phyloP scores from a whole-genome alignment of 208 protist species.

The Acanthamoeba healyi region DNA sequence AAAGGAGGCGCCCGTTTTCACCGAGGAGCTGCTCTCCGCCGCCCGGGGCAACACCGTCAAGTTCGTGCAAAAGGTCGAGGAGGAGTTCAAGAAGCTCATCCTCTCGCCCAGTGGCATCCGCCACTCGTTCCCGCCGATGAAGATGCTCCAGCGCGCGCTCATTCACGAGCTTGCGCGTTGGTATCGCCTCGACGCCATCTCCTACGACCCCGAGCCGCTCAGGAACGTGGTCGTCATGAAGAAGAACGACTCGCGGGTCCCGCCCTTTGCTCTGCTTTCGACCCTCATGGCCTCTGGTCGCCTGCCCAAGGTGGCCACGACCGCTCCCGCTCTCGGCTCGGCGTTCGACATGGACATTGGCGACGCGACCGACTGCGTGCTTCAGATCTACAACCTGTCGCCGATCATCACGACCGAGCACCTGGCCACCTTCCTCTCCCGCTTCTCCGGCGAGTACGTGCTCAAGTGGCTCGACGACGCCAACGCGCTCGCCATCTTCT shows the following conservation, averaged over 20 bases:
- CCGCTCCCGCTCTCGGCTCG: background rate
- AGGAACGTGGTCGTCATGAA: constrained; percentile 40
- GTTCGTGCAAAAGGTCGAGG: constrained; percentile 59
- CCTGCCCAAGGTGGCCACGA: constrained; percentile 1
- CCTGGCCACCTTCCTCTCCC: constrained; percentile 55
- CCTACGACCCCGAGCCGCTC: constrained; percentile 52
- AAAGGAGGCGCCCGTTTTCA: constrained; percentile 36
- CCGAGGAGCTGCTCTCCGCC: constrained; percentile 19
- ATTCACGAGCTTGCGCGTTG: constrained; percentile 61
- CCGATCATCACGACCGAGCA: constrained; percentile 41
- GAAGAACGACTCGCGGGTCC: constrained; percentile 50
- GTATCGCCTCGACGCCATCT: constrained; percentile 33
- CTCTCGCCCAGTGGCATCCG: background rate
- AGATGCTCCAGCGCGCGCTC: constrained; percentile 7
- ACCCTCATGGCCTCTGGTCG: background rate
- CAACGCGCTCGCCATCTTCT: constrained; percentile 68
- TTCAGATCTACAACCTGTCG: constrained; percentile 63
- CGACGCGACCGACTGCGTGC: constrained; percentile 5
- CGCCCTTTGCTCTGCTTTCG: constrained; percentile 11
- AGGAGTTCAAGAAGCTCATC: constrained; percentile 57
- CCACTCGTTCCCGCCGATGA: constrained; percentile 66
- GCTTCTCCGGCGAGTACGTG: constrained; percentile 42
- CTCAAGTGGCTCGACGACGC: constrained; percentile 68
- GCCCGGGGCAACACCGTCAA: background rate
- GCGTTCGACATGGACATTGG: constrained; percentile 45